phyloP scores from a whole-genome alignment of 192 early-diverging fungal species.

The Chytriomyces confervae region DNA sequence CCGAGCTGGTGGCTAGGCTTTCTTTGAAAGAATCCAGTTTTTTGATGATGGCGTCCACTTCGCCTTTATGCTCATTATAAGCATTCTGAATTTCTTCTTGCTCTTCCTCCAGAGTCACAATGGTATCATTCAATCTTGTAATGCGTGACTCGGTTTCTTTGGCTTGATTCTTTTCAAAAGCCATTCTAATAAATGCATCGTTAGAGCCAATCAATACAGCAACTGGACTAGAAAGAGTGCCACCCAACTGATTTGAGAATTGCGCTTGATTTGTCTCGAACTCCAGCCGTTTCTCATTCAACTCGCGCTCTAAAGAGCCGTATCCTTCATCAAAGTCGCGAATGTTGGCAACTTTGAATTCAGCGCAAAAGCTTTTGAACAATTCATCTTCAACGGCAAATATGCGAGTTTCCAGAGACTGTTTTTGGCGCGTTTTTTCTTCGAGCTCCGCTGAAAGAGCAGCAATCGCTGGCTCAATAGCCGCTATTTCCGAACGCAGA shows the following conservation, averaged over 20 bases:
- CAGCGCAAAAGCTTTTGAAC: constrained; percentile 82
- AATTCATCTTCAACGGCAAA: constrained; percentile 62
- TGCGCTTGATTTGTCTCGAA: constrained; percentile 80
- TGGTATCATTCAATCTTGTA: constrained; percentile 55
- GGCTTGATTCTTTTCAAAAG: constrained; percentile 77
- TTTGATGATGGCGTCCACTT: constrained; percentile 51
- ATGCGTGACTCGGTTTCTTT: constrained; percentile 69
- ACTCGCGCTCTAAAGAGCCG: constrained; percentile 71
- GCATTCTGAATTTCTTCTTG: constrained; percentile 38
- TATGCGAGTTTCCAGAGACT: constrained; percentile 56
- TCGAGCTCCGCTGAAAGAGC: constrained; percentile 21
- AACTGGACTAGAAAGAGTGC: not conserved
- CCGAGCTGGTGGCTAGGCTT: constrained; percentile 55
- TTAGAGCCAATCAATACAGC: too few relatives aligned
- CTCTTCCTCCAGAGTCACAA: constrained; percentile 38
- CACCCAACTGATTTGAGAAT: constrained; percentile 72
- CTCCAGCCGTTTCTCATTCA: constrained; percentile 73
- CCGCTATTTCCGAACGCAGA: constrained; percentile 42
- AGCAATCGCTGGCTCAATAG: constrained; percentile 9
- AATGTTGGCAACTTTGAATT: constrained; percentile 75
- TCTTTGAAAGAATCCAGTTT: constrained; percentile 55
- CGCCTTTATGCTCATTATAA: constrained; percentile 48
- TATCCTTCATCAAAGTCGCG: constrained; percentile 86
- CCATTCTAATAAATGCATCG: constrained; percentile 33
- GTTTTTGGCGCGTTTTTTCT: constrained; percentile 52